These are phyloP conservation scores for Stagonosporopsis rhizophila DNA, from an alignment of 2,329 filamentous ascomycete genomes.

Conservation along the genomic window DNA sequence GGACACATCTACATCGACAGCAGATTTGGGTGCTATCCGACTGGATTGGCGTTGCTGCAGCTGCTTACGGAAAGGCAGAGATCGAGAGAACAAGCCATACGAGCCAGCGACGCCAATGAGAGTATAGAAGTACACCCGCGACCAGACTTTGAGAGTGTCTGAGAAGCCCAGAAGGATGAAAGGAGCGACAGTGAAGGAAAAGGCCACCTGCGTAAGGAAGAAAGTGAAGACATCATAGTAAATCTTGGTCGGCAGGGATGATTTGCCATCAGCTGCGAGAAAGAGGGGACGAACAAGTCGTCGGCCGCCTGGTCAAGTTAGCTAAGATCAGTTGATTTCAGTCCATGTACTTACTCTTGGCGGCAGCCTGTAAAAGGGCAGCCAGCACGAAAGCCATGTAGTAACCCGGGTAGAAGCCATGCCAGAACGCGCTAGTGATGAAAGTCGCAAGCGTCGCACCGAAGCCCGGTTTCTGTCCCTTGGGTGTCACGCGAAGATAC, in stretches of 20 bases:
- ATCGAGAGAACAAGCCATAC: constrained; percentile 80
- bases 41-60: constrained; percentile 46
- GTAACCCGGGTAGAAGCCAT: constrained; percentile 97
- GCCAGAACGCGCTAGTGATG: constrained; percentile 93
- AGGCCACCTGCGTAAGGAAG: constrained; percentile 78
- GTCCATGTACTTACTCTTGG: constrained; percentile 77
- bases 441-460: constrained; percentile 94
- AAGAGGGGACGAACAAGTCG: constrained; percentile 93
- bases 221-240: constrained; percentile 86
- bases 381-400: constrained; percentile 90
- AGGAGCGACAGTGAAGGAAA: constrained; percentile 82
- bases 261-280: constrained; percentile 74
- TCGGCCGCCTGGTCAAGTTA: constrained; percentile 72
- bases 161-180: constrained; percentile 82
- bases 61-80: constrained; percentile 66
- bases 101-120: constrained; percentile 70
- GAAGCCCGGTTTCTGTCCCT: constrained; percentile 96
- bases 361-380: constrained; percentile 88
- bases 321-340: background rate
- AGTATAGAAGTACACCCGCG: constrained; percentile 86
- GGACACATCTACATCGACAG: constrained; percentile 32
- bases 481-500: constrained; percentile 92
- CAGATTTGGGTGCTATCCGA: constrained; percentile 29
- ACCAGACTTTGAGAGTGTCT: constrained; percentile 78
- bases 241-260: constrained; percentile 67